A percentile compares a stretch with the other conserved stretches of the same genome.
These are phyloP conservation scores for Hypoxylon fragiforme DNA, from an alignment of 495 filamentous ascomycete genomes.

Conservation along the genomic window DNA sequence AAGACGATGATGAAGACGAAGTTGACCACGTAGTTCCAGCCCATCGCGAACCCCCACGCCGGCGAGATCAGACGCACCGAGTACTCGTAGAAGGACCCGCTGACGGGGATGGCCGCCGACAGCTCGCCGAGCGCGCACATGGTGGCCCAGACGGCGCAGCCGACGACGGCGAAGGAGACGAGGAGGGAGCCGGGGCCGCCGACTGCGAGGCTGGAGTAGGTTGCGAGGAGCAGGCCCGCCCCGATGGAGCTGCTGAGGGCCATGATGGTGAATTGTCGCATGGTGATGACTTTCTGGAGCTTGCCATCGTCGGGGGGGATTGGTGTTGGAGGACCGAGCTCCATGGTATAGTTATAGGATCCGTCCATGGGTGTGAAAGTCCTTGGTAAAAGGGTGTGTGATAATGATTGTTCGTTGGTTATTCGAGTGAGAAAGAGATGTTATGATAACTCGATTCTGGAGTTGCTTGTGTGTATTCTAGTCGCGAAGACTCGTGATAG, in stretches of 20 bases:
- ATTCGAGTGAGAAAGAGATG: too few species aligned
- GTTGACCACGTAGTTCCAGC: slow-evolving; percentile 65
- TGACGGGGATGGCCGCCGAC: slow-evolving; percentile 61
- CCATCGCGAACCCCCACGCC: slow-evolving; percentile 75
- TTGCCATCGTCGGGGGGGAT: neutral
- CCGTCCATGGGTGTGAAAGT: too few species aligned
- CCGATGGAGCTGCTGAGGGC: slow-evolving; percentile 67
- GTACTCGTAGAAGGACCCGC: slow-evolving; percentile 55
- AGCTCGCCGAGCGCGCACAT: slow-evolving; percentile 65
- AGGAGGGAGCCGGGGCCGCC: slow-evolving; percentile 65
- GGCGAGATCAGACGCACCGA: slow-evolving; percentile 66
- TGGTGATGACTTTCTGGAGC: slow-evolving; percentile 34
- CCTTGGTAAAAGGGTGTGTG: too few species aligned
- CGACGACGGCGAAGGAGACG: slow-evolving; percentile 48
- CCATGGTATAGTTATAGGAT: slow-evolving; percentile 1
- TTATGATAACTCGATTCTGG: too few species aligned
- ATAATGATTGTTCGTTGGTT: too few species aligned
- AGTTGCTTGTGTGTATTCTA: too few species aligned
- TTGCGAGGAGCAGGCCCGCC: slow-evolving; percentile 67
- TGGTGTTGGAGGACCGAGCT: too few species aligned
- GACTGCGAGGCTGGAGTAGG: slow-evolving; percentile 59
- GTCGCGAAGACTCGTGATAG: too few species aligned
- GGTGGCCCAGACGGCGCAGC: slow-evolving; percentile 40
- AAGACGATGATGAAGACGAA: slow-evolving; percentile 54
- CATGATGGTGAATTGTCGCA: slow-evolving; percentile 61